Conservation (phyloP, 805 yeast genomes). For the Candida taoyuanica region DNA sequence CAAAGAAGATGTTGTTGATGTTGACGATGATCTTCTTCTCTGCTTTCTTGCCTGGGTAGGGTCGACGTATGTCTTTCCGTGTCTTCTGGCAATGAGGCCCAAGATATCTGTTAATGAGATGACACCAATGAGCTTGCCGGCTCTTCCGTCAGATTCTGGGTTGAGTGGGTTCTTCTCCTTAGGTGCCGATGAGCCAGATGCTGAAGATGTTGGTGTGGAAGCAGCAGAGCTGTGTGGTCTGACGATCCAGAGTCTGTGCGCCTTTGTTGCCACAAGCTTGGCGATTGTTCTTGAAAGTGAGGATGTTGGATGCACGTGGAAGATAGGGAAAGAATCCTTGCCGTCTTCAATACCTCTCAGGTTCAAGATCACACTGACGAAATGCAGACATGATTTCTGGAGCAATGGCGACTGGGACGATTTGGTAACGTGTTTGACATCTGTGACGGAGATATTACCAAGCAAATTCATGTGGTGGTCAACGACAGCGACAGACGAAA, state of each 20-base stretch:
- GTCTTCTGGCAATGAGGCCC: conserved; percentile 69
- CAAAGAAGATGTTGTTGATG: conserved; percentile 29
- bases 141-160: conserved; percentile 45
- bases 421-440: conserved; percentile 81
- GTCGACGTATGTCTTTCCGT: conserved; percentile 64
- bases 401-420: conserved; percentile 82
- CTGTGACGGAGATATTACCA: conserved; percentile 93
- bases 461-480: conserved; percentile 70
- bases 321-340: conserved; percentile 94
- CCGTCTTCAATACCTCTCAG: conserved; percentile 91
- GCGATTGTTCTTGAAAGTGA: conserved; percentile 88
- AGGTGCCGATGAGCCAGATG: conserved; percentile 13
- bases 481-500: conserved; percentile 89
- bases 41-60: conserved; percentile 87
- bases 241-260: conserved; percentile 87
- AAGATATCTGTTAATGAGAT: conserved; percentile 87
- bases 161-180: conserved; percentile 25
- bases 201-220: conserved; percentile 20
- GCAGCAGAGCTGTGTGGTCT: conserved; percentile 42
- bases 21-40: conserved; percentile 55
- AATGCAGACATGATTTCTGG: conserved; percentile 80
- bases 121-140: conserved; percentile 87
- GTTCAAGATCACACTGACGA: conserved; percentile 78
- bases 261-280: conserved; percentile 88
- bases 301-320: conserved; percentile 79